These are phyloP conservation scores for Neospora caninum DNA, from an alignment of 169 alveolate genomes.

Conservation along the genomic window DNA sequence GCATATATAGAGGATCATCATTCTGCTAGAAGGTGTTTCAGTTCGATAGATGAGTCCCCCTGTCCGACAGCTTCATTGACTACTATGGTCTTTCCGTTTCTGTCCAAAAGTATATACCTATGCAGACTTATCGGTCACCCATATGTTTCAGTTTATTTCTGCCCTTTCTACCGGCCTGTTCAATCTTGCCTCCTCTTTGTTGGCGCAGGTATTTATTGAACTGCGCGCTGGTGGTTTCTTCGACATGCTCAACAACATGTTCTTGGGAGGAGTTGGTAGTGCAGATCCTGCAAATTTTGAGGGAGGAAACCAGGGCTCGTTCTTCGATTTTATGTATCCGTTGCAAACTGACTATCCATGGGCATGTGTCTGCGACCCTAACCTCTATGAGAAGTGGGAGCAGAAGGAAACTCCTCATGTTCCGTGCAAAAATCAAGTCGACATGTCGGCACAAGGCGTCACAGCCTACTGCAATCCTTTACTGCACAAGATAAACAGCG, in stretches of 20 bases:
- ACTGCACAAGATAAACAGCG: constrained; percentile 21
- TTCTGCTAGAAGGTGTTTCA: no score
- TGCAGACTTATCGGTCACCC: no score
- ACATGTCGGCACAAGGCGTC: constrained; percentile 52
- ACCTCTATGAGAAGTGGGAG: background rate
- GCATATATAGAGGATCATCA: no score
- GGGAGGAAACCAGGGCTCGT: constrained; percentile 69
- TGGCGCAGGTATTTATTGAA: constrained; percentile 1
- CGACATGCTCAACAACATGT: constrained; percentile 14
- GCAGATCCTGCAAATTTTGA: constrained; percentile 52
- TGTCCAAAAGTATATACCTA: no score
- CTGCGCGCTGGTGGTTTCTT: constrained; percentile 19
- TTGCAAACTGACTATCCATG: constrained; percentile 64
- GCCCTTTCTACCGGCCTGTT: no score
- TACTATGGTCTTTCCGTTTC: no score
- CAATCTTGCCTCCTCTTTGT: background rate
- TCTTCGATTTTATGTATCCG: constrained; percentile 64
- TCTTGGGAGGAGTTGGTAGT: constrained; percentile 46
- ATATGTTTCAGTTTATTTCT: no score
- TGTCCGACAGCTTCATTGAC: no score
- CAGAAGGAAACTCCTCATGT: constrained; percentile 34
- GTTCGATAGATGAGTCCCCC: no score
- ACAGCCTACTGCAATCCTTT: constrained; percentile 44
- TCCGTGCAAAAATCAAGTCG: constrained; percentile 59
- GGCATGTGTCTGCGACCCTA: constrained; percentile 66